Evolutionary conservation across 805 yeast genomes (phyloP).

Genomic region (Pichia insulana): DNA sequence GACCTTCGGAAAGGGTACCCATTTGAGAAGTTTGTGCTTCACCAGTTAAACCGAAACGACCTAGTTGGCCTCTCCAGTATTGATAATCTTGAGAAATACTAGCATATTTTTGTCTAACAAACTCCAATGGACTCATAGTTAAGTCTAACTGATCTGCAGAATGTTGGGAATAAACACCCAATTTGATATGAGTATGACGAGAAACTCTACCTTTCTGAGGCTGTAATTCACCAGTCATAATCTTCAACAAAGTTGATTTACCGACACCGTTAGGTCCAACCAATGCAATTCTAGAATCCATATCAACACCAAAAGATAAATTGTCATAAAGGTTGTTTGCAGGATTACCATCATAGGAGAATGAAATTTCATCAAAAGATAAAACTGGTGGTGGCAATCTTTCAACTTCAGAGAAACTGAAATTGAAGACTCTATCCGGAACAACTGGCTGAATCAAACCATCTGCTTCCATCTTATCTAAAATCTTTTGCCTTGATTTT

Average conservation of each 20-base stretch:
- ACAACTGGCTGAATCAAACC: slow-evolving; percentile 91
- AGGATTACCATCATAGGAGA: slow-evolving; percentile 74
- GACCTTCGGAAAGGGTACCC: slow-evolving; percentile 99
- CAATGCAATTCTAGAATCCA: slow-evolving; percentile 96
- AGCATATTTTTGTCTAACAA: slow-evolving; percentile 90
- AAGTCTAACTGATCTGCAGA: slow-evolving; percentile 96
- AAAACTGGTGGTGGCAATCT: slow-evolving; percentile 98
- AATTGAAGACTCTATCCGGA: slow-evolving; percentile 87
- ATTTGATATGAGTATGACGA: slow-evolving; percentile 93
- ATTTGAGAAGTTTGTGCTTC: slow-evolving; percentile 97
- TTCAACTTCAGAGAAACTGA: slow-evolving; percentile 91
- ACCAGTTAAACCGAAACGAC: slow-evolving; percentile 97
- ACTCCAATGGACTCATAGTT: slow-evolving; percentile 91
- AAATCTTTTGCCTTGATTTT: slow-evolving; percentile 96
- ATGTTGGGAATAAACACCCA: slow-evolving; percentile 98
- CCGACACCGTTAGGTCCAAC: slow-evolving; percentile 99
- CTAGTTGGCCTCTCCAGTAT: slow-evolving; percentile 96
- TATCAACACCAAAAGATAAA: slow-evolving; percentile 95
- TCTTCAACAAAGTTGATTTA: slow-evolving; percentile 88
- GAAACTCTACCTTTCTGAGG: slow-evolving; percentile 94
- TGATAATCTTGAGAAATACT: slow-evolving; percentile 93
- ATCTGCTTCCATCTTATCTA: slow-evolving; percentile 99
- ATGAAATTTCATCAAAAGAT: slow-evolving; percentile 91
- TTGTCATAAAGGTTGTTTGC: slow-evolving; percentile 86
- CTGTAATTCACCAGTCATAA: slow-evolving; percentile 90